Base-by-base conservation (phyloP, 164 flowering plant genomes). In the Akebia trifoliata region DNA sequence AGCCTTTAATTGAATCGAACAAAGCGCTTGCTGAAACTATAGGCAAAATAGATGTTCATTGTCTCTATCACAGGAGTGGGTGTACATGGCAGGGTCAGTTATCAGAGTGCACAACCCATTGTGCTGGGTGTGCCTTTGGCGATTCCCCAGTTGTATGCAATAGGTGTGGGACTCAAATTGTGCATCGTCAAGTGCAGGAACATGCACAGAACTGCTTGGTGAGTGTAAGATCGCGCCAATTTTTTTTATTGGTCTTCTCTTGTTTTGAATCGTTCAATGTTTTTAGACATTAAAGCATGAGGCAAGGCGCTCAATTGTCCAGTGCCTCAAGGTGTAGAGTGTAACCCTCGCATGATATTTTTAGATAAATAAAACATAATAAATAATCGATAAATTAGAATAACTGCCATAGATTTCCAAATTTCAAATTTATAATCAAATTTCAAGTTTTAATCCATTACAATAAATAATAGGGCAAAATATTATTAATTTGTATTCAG, bases 141-240 rank as follows among this genome's bases (percentile, higher is more conserved):
- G 79, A 78, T 59, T 94, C 95, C 22, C 91, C 95, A 20, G 99
- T 94, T 38, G 85, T 85, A 14, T 94, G 99, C 82, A 94, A 94
- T 65, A 75, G 91, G 66, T 94, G 97, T 63, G 85, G 83, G 1
- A 50, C 87, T 15, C 96, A 94, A 46, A 85, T 94, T 50, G 82
- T 88, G 59, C 99, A 94, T 62, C 87, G 96, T 3, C 91, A 90
- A 76, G 96, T 88, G 6, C 96, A 86, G 65, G 99, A 94, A 58
- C 99, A 90, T 80, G 97, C 96, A 9, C 95, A 82, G 71, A 83
- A 35, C 62, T 94, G 97, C 65, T 81, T 88, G 34, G 97, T 94
- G 64, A 83, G 93, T 78, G 8, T 34, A 32, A n/a, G 2, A 22
- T 31, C 2, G 18, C 25, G n/a, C n/a, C n/a, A n/a, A 38, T 35